Evolutionary conservation across 495 filamentous ascomycete genomes (phyloP), one percentile per base, ranked within the genome.

Genomic region (Hapsidospora chrysogenum): DNA sequence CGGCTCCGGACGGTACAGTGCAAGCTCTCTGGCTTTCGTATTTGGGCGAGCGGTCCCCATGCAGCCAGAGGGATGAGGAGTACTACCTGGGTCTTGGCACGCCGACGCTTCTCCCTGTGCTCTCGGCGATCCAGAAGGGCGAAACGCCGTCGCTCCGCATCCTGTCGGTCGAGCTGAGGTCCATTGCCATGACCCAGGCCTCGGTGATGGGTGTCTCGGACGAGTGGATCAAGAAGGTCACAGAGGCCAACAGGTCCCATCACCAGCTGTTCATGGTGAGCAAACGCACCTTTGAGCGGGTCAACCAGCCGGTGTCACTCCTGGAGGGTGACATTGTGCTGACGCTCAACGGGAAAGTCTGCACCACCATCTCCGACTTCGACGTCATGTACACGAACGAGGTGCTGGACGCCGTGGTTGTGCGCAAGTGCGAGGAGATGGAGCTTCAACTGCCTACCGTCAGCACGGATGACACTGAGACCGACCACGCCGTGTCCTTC

Each of bases 251-350:
- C 46, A 79, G 81, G 7, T 74, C 87, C 13, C 78, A 80, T 34
- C 89, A 99, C 52, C 89, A 96, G 54, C 70, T 99, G 15, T 99
- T 99, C 63, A 92, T 99, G 81, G 80, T 99, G 17, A 84, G 85
- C 40, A 99, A 99, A 58, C 53, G 64, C 33, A 70, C 65, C 9
- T 70, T 68, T 42, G 68, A 70, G 53, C 58, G 66, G 7, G 46
- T 46, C 28, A 72, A 87, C 23, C 76, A 92, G 45, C 78, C 74
- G 25, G 74, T 68, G 10, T 61, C 68, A 13, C 72, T 99, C 26
- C 66, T 80, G 30, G 89, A 99, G 56, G 84, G 84, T 28, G 89
- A 99, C 48, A 75, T 99, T 34, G 80, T 99, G 47, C 68, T 99
- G 38, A 85, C 80, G 2, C 61, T 99, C 17, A 92, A 96, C 50